A percentile compares a stretch with the other conserved stretches of the same genome.
Conservation (phyloP, 176 grass and related monocot species). For the Lolium perenne region DNA sequence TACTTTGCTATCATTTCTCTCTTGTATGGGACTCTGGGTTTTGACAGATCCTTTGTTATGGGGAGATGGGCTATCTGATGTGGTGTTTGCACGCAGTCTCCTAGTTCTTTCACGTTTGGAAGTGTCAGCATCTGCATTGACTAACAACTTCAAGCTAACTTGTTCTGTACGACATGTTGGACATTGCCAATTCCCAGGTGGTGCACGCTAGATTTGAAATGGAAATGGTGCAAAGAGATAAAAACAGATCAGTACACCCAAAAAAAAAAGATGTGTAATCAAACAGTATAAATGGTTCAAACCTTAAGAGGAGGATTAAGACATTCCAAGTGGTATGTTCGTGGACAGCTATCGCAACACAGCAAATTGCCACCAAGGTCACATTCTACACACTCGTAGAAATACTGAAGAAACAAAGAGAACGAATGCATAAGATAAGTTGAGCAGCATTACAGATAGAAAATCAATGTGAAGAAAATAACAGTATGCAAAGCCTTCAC, state of each 20-base stretch:
- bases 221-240: slow-evolving; percentile 36
- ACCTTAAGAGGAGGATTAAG: slow-evolving; percentile 94
- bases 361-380: slow-evolving; percentile 96
- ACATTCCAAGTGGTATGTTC: slow-evolving; percentile 93
- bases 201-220: slow-evolving; percentile 62
- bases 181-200: slow-evolving; percentile 86
- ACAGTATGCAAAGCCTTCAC: slow-evolving; percentile 22
- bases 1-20: slow-evolving; percentile 44
- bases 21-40: slow-evolving; percentile 48
- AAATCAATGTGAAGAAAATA: slow-evolving; percentile 38
- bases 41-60: slow-evolving; percentile 58
- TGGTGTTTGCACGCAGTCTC: slow-evolving; percentile 47
- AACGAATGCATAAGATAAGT: slow-evolving; percentile 29
- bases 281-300: slow-evolving; percentile 45
- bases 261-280: slow-evolving; percentile 16
- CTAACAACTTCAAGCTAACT: slow-evolving; percentile 65
- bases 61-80: slow-evolving; percentile 50
- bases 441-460: slow-evolving; percentile 33
- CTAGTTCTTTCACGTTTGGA: slow-evolving; percentile 77
- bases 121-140: slow-evolving; percentile 53
- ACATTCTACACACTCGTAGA: slow-evolving; percentile 91
- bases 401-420: slow-evolving; percentile 75
- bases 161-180: slow-evolving; percentile 66
- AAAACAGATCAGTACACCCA: slow-evolving; percentile 34
- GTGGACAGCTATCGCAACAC: slow-evolving; percentile 91